Base-by-base conservation (phyloP, 257 asterid genomes). In the Salvia miltiorrhiza region DNA sequence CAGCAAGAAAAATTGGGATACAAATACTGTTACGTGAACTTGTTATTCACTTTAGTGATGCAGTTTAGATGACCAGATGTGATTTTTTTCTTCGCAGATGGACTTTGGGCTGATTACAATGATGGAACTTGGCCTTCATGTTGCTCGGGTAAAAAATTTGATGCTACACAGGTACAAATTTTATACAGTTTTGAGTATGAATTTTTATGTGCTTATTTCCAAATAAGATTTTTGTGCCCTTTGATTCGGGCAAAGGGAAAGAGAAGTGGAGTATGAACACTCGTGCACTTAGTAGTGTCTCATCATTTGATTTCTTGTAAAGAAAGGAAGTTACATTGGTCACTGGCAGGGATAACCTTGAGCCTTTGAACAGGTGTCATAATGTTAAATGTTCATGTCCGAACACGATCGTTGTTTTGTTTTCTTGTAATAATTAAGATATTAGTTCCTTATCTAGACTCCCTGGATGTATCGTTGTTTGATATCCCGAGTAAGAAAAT, bases 91-190 rank as follows among this genome's bases (percentile, higher is more conserved):
- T 48, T n/a, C 80, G 77, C 80, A 92, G 98, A 92, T 85, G 98
- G 98, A 75, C 95, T 92, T 28, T 92, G 98, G 98, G 56, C 93
- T 41, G 93, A 92, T 72, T 92, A 92, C 73, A 88, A 92, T 70
- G 98, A 92, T 35, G 98, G 97, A 71, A 77, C 88, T 16, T 92
- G 98, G 98, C 98, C 98, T 30, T 57, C 97, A 28, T 92, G 98
- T 72, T 92, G 98, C 76, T 60, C 62, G n/a, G 93, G 95, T 70
- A 76, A 83, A 79, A 71, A 48, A 63, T 92, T 87, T 76, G 84
- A 87, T 59, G 72, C 45, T 55, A 85, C 79, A 70, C 84, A 89
- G 95, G 97, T 89, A 79, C 7, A 57, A 2, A 13, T 17, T 35
- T 48, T 63, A 8, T 65, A 13, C 19, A 54, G 37, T 59, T 69